Evolutionary conservation across 306 rosid genomes (phyloP).

Genomic region (Dryas alaskensis): DNA sequence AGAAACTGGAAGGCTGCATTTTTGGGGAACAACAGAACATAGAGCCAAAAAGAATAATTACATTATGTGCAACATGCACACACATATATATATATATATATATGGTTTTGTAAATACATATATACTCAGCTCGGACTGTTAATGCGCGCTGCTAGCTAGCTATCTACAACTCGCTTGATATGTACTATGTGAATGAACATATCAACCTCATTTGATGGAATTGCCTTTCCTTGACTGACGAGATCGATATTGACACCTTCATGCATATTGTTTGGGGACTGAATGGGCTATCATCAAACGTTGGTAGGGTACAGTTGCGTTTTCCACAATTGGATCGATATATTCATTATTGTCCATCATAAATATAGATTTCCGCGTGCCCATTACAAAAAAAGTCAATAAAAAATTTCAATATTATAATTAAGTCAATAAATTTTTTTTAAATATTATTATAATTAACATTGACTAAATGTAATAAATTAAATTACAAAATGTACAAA

Average conservation of each 20-base stretch:
- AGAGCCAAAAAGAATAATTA: constrained; percentile 1
- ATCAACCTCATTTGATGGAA: constrained; percentile 17
- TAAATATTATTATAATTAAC: too few species aligned
- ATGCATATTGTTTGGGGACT: neutral
- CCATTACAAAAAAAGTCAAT: too few species aligned
- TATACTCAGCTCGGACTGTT: neutral
- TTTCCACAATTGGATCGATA: too few species aligned
- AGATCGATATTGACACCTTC: constrained; percentile 4
- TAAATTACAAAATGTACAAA: too few species aligned
- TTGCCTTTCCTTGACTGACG: constrained; percentile 4
- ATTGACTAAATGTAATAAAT: too few species aligned
- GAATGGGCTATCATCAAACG: too few species aligned
- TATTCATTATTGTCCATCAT: too few species aligned
- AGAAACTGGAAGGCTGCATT: constrained; percentile 14
- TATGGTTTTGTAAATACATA: neutral
- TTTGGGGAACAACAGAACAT: constrained; percentile 6
- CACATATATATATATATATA: too few species aligned
- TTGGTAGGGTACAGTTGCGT: too few species aligned
- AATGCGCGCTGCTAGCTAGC: neutral
- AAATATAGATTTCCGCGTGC: too few species aligned
- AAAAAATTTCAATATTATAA: too few species aligned
- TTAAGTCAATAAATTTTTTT: too few species aligned
- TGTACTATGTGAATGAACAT: constrained; percentile 8
- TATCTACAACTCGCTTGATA: neutral
- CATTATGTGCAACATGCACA: neutral